Evolutionary conservation across 129 eudicot species (phyloP).

Genomic region (Flaveria bidentis): DNA sequence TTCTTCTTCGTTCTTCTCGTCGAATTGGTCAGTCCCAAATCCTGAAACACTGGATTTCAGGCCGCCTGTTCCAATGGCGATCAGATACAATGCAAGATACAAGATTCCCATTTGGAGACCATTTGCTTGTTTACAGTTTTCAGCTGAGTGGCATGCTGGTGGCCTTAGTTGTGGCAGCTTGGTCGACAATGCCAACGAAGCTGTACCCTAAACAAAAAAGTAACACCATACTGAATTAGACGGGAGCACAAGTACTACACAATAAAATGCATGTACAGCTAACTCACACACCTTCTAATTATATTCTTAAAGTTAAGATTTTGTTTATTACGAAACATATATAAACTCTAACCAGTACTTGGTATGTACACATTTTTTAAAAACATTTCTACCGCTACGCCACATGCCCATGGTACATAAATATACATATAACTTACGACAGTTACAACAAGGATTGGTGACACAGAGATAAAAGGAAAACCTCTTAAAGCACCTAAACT

Average conservation of each 20-base stretch:
- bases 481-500: no score
- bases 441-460: no score
- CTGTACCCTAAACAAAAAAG: constrained; percentile 59
- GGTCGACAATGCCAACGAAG: constrained; percentile 59
- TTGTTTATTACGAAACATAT: no score
- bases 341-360: no score
- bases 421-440: no score
- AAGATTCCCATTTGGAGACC: constrained; percentile 86
- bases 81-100: constrained; percentile 74
- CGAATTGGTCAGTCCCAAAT: constrained; percentile 92
- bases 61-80: constrained; percentile 96
- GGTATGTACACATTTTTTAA: no score
- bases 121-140: constrained; percentile 56
- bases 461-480: no score
- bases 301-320: no score
- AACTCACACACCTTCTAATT: no score
- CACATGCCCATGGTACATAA: no score
- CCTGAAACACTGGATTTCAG: constrained; percentile 95
- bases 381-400: no score
- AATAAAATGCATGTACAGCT: no score
- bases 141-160: constrained; percentile 53
- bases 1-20: constrained; percentile 77
- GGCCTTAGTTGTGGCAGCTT: constrained; percentile 71
- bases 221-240: neutral
- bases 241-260: neutral